Evolutionary conservation across 208 protist species (phyloP), one percentile per base, ranked within the genome.

Genomic region (Trypanosoma vivax): DNA sequence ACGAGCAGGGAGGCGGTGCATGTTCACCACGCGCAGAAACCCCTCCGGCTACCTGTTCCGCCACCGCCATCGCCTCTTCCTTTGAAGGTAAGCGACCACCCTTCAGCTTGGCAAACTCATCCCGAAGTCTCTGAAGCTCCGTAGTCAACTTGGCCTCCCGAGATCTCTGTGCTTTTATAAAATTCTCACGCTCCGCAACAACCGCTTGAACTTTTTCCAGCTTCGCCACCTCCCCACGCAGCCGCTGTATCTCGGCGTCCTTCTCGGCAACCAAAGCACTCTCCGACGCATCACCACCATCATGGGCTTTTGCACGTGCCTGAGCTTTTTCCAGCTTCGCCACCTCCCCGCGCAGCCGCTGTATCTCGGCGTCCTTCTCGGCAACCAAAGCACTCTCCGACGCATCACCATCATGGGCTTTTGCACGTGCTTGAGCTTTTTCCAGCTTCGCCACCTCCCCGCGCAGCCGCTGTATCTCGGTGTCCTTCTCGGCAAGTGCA

Each of bases 271-370:
- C 60, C 13, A 71, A 41, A 10, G 47, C n/a, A 5, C 58, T 66
- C 79, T 69, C 82, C 10, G 48, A 69, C 45, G 71, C 30, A n/a
- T n/a, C n/a, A n/a, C n/a, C n/a, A n/a, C n/a, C n/a, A n/a, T n/a
- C n/a, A n/a, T n/a, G n/a, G n/a, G n/a, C n/a, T n/a, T n/a, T n/a
- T n/a, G n/a, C n/a, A n/a, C n/a, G n/a, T n/a, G n/a, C n/a, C n/a
- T n/a, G 9, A 43, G 21, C 0, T 2, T 35, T 56, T 31, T 41
- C 3, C 23, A 55, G 28, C 4, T 47, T 61, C 19, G 65, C 56
- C 19, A 83, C 29, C 39, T 67, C 52, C 46, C 76, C 65, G n/a
- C 66, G 50, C 28, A 83, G 68, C 28, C 72, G 38, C 29, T 51
- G 46, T 21, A 73, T 65, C 45, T 79, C 73, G 10, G 39, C 47